A percentile compares a stretch with the other conserved stretches of the same genome.
These are phyloP conservation scores for Aureobasidium namibiae DNA, from an alignment of 2,329 filamentous ascomycete species.

Conservation along the genomic window DNA sequence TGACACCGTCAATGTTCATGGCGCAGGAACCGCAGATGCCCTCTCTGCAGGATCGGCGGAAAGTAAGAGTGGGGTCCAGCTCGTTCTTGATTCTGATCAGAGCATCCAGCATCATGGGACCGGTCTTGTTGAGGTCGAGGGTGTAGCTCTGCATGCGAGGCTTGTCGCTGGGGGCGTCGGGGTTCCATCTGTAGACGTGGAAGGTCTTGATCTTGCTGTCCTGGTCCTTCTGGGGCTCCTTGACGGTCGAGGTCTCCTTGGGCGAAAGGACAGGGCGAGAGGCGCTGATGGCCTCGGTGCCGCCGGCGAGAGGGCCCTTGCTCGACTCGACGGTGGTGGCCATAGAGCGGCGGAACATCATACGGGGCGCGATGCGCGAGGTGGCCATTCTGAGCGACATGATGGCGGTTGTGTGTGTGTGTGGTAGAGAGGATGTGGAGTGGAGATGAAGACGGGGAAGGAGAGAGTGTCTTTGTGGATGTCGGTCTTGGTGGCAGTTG, in stretches of 20 bases:
- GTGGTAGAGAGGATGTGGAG: slow-evolving; percentile 9
- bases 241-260: slow-evolving; percentile 51
- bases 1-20: slow-evolving; percentile 99
- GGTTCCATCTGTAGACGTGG: slow-evolving; percentile 98
- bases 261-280: slow-evolving; percentile 30
- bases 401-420: slow-evolving; percentile 15
- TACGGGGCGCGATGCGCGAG: slow-evolving; percentile 24
- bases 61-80: slow-evolving; percentile 90
- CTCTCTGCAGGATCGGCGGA: slow-evolving; percentile 92
- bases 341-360: slow-evolving; percentile 26
- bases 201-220: slow-evolving; percentile 76
- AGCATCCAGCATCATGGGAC: slow-evolving; percentile 95
- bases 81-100: slow-evolving; percentile 99
- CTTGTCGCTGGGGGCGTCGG: slow-evolving; percentile 85
- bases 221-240: slow-evolving; percentile 51
- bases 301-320: slow-evolving; percentile 23
- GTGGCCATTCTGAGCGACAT: slow-evolving; percentile 29
- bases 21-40: slow-evolving; percentile 98
- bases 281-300: slow-evolving; percentile 25
- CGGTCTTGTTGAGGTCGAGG: slow-evolving; percentile 96
- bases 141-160: slow-evolving; percentile 92
- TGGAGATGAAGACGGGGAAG: slow-evolving; percentile 16
- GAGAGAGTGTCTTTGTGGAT: neutral
- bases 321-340: slow-evolving; percentile 28
- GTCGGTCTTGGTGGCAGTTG: neutral